A percentile compares a stretch with the other conserved stretches of the same genome.
These are phyloP conservation scores for Ophiocordyceps camponoti-floridani DNA, from an alignment of 2,329 filamentous ascomycete genomes.

Conservation along the genomic window DNA sequence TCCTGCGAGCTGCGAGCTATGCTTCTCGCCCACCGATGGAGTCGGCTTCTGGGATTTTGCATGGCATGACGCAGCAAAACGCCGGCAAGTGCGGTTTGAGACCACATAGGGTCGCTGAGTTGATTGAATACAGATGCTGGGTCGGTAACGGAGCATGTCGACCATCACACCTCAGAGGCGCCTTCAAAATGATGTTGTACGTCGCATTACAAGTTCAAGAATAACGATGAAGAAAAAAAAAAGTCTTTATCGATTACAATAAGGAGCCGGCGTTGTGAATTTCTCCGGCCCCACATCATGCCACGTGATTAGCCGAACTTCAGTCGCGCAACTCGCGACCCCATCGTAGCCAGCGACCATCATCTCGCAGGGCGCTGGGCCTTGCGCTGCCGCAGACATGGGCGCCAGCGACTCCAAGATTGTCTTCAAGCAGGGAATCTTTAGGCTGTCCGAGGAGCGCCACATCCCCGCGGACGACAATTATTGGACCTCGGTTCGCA, in stretches of 20 bases:
- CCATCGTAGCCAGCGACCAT: background rate
- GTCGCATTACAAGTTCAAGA: background rate
- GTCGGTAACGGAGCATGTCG: conserved; percentile 13
- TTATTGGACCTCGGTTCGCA: conserved; percentile 76
- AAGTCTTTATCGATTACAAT: conserved; percentile 2
- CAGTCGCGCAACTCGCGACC: background rate
- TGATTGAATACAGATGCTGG: conserved; percentile 5
- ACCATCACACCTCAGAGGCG: background rate
- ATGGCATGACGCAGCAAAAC: background rate
- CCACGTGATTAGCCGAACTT: background rate
- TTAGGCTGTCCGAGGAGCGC: conserved; percentile 81
- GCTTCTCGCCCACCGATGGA: background rate
- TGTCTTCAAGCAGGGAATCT: conserved; percentile 96
- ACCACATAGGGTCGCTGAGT: background rate
- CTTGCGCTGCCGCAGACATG: conserved; percentile 36
- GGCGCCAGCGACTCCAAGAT: conserved; percentile 97
- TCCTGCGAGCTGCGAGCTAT: background rate
- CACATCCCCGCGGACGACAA: conserved; percentile 74
- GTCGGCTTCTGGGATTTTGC: background rate
- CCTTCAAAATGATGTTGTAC: background rate
- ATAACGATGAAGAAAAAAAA: background rate
- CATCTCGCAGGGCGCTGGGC: conserved; percentile 4
- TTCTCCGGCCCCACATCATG: background rate
- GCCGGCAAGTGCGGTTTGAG: background rate
- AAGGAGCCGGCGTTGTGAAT: conserved; percentile 1